phyloP scores from a whole-genome alignment of 495 filamentous ascomycete genomes.

The Lentithecium fluviatile region DNA sequence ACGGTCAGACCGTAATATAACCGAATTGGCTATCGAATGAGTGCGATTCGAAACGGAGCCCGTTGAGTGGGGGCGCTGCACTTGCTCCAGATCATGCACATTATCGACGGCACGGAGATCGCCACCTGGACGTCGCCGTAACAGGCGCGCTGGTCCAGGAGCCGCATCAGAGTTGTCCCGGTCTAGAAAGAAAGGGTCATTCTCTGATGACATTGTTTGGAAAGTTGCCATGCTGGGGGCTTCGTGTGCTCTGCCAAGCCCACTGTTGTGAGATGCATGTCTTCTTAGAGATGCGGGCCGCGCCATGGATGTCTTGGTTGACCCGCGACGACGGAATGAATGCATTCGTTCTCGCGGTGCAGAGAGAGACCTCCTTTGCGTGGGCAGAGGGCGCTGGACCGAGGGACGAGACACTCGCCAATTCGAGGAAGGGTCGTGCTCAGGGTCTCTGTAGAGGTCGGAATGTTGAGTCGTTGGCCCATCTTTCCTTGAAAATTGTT shows the following conservation, averaged over 20 bases:
- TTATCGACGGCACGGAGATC: constrained; percentile 78
- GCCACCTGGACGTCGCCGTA: constrained; percentile 84
- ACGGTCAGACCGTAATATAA: constrained; percentile 39
- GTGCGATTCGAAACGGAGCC: constrained; percentile 68
- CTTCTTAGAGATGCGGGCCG: constrained; percentile 49
- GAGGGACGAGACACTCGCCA: constrained; percentile 17
- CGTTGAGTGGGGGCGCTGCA: constrained; percentile 65
- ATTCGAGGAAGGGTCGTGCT: not conserved
- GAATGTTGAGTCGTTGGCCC: constrained; percentile 14
- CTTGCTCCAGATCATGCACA: constrained; percentile 64
- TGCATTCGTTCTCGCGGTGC: constrained; percentile 22
- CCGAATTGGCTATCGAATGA: constrained; percentile 65
- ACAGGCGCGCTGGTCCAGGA: constrained; percentile 49
- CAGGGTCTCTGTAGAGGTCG: constrained; percentile 21
- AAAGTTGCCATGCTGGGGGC: constrained; percentile 56
- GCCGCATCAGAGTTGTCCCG: constrained; percentile 33
- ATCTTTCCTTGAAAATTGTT: constrained; percentile 11
- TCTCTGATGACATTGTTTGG: constrained; percentile 45
- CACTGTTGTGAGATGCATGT: constrained; percentile 73
- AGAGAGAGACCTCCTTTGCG: constrained; percentile 15
- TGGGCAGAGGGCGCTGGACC: constrained; percentile 5
- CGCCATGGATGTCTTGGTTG: constrained; percentile 20
- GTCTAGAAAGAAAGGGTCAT: constrained; percentile 44
- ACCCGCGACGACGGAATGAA: constrained; percentile 29
- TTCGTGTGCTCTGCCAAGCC: constrained; percentile 59